A percentile compares a stretch with the other conserved stretches of the same genome.
phyloP scores from a whole-genome alignment of 1,284 basidiomycete genomes.

The Clitocybe nebularis region DNA sequence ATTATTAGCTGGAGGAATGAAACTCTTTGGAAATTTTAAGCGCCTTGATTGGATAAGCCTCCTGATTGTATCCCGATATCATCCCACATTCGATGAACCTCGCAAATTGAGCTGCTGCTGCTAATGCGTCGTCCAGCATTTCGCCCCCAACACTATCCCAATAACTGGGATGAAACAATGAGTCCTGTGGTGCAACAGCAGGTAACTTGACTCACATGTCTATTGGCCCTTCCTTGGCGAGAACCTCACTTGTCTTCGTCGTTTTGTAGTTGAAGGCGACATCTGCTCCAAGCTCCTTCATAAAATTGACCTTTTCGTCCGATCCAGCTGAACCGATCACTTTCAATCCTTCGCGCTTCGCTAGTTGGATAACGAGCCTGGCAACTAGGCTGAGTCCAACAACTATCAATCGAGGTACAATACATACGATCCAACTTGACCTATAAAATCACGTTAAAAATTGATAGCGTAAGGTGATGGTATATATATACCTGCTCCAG shows the following conservation, averaged over 20 bases:
- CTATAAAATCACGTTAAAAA: slow-evolving; percentile 6
- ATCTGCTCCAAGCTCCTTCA: slow-evolving; percentile 51
- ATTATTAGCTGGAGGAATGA: slow-evolving; percentile 4
- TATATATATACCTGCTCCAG: slow-evolving; percentile 45
- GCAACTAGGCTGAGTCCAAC: neutral
- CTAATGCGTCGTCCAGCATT: slow-evolving; percentile 46
- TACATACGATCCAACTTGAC: slow-evolving; percentile 35
- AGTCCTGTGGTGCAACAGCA: neutral
- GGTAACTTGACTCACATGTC: slow-evolving; percentile 31
- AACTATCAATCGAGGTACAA: too few relatives aligned
- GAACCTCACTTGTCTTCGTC: slow-evolving; percentile 35
- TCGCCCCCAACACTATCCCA: slow-evolving; percentile 53
- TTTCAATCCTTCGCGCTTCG: slow-evolving; percentile 48
- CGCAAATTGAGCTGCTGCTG: slow-evolving; percentile 39
- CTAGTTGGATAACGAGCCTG: slow-evolving; percentile 40
- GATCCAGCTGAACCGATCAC: slow-evolving; percentile 65
- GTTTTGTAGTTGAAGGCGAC: slow-evolving; percentile 65
- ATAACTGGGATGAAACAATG: slow-evolving; percentile 22
- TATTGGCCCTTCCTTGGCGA: slow-evolving; percentile 45
- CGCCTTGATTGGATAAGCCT: slow-evolving; percentile 20
- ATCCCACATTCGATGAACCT: slow-evolving; percentile 43
- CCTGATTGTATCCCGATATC: slow-evolving; percentile 27
- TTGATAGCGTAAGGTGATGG: neutral
- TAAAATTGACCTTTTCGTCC: slow-evolving; percentile 53
- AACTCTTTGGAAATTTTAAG: neutral